Conservation (phyloP, 192 early-diverging fungal species). For the Coemansia sp. region DNA sequence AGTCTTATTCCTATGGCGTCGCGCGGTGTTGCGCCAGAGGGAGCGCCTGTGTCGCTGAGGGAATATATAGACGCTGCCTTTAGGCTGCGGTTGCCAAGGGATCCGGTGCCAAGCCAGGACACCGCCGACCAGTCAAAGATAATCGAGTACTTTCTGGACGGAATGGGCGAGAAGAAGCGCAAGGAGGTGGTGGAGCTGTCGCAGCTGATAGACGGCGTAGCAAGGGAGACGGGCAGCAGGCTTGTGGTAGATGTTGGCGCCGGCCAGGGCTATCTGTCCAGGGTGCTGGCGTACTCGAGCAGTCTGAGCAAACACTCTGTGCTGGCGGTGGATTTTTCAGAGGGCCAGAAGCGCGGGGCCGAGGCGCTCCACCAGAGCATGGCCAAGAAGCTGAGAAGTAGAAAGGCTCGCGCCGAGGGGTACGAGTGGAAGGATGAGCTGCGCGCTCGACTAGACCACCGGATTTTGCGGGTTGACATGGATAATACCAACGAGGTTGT, state of each 20-base stretch:
- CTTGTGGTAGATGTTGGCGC: constrained; percentile 51
- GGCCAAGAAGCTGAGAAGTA: constrained; percentile 23
- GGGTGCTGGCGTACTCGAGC: constrained; percentile 41
- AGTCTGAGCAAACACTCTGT: constrained; percentile 14
- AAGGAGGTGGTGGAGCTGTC: constrained; percentile 48
- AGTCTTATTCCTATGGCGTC: constrained; percentile 41
- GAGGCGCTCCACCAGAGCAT: constrained; percentile 26
- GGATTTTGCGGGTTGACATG: constrained; percentile 28
- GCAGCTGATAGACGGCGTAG: constrained; percentile 22
- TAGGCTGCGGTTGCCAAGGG: constrained; percentile 31
- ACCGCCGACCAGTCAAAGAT: constrained; percentile 4
- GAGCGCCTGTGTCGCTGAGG: constrained; percentile 29
- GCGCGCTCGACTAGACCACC: constrained; percentile 23
- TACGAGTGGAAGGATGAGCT: constrained; percentile 20
- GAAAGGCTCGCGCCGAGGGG: constrained; percentile 22
- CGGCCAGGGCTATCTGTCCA: constrained; percentile 51
- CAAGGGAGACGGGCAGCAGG: constrained; percentile 12
- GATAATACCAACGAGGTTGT: constrained; percentile 17
- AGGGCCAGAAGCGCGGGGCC: constrained; percentile 41
- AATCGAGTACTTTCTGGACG: constrained; percentile 34
- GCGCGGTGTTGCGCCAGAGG: constrained; percentile 6
- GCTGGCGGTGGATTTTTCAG: constrained; percentile 40
- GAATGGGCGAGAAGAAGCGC: constrained; percentile 52
- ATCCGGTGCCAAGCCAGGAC: neutral
- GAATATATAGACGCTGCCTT: constrained; percentile 32